Percentiles rank a stretch among this genome's conserved stretches.
Conservation (phyloP, 2,329 filamentous ascomycete species). For the Mycocentrospora acerina region DNA sequence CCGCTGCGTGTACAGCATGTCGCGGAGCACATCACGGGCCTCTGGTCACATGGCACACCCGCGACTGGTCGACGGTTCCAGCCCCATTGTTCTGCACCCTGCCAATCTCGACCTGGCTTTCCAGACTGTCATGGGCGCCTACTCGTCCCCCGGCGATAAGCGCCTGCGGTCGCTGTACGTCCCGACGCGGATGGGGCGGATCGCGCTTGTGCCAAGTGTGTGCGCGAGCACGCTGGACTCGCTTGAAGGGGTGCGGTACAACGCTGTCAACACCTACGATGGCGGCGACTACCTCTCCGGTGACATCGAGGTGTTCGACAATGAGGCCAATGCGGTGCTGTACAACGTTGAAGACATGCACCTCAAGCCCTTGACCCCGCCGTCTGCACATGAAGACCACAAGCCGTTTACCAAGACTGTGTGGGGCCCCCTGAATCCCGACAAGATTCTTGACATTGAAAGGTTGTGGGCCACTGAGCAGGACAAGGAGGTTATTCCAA, state of each 20-base stretch:
- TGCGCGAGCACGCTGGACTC: not conserved
- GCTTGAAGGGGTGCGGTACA: too few species aligned
- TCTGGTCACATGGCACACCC: not conserved
- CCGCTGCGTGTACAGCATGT: conserved; percentile 1
- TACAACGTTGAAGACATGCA: conserved; percentile 8
- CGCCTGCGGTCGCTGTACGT: conserved; percentile 11
- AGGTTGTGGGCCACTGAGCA: not conserved
- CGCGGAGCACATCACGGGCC: not conserved
- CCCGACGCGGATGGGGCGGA: conserved; percentile 13
- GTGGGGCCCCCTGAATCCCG: conserved; percentile 6
- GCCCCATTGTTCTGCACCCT: too few species aligned
- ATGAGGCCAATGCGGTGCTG: conserved; percentile 1
- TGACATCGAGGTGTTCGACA: not conserved
- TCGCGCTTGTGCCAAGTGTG: conserved; percentile 14
- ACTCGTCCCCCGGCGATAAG: conserved; percentile 31
- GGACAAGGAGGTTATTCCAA: not conserved
- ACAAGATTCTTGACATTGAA: not conserved
- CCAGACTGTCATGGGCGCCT: conserved; percentile 33
- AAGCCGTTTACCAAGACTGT: conserved; percentile 11
- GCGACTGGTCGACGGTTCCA: conserved; percentile 10
- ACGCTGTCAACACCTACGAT: too few species aligned
- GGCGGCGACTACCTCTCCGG: too few species aligned
- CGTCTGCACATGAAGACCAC: conserved; percentile 3
- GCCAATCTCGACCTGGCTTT: conserved; percentile 33
- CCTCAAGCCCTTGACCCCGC: conserved; percentile 2